These are phyloP conservation scores for Waltergamsia citrina DNA, from an alignment of 2,329 filamentous ascomycete genomes.

Conservation along the genomic window DNA sequence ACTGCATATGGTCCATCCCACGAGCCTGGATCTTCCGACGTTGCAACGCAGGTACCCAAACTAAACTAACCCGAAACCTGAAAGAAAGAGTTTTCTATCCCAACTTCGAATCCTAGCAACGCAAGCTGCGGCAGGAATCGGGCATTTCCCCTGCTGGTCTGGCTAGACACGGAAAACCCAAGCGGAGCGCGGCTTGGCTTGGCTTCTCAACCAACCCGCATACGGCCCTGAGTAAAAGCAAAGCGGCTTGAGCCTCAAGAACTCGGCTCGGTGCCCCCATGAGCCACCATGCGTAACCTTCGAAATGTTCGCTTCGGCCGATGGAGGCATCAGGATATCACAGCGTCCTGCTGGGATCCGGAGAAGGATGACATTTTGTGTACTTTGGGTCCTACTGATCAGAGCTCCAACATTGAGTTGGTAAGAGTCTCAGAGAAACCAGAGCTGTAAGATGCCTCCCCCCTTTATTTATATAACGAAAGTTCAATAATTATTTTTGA, in stretches of 20 bases:
- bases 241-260: slow-evolving; percentile 1
- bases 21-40: slow-evolving; percentile 1
- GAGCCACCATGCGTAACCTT: slow-evolving; percentile 69
- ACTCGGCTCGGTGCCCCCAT: too few species aligned
- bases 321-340: slow-evolving; percentile 55
- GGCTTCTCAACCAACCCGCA: too few species aligned
- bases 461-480: too few species aligned
- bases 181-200: too few species aligned
- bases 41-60: slow-evolving; percentile 2
- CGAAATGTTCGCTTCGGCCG: slow-evolving; percentile 64
- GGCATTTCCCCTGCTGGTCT: too few species aligned
- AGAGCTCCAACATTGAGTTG: slow-evolving; percentile 65
- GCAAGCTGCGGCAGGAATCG: too few species aligned
- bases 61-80: too few species aligned
- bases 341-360: slow-evolving; percentile 79
- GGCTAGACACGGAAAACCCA: not conserved
- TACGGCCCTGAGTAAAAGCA: too few species aligned
- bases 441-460: not conserved
- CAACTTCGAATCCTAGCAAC: too few species aligned
- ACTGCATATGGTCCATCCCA: not conserved
- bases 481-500: too few species aligned
- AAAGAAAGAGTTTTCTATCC: too few species aligned
- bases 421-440: slow-evolving; percentile 35
- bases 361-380: slow-evolving; percentile 69
- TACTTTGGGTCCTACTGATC: slow-evolving; percentile 70